Evolutionary conservation across 2,329 filamentous ascomycete genomes (phyloP).

Genomic region (Aulographum hederae): DNA sequence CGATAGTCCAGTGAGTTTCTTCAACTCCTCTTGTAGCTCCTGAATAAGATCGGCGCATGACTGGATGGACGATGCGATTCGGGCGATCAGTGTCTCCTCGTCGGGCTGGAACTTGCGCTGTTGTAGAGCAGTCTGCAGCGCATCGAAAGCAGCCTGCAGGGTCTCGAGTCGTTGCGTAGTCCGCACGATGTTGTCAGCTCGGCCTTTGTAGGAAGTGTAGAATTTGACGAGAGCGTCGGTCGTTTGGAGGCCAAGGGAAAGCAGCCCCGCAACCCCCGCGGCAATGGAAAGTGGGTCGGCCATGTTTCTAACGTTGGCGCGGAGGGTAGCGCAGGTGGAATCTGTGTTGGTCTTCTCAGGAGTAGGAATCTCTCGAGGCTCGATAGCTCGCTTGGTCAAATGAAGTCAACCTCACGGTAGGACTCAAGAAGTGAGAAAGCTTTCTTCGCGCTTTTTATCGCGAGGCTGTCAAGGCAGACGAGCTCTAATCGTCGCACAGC

Average conservation of each 20-base stretch:
- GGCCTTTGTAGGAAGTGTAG: slow-evolving; percentile 14
- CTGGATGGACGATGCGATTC: slow-evolving; percentile 11
- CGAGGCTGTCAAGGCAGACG: not conserved
- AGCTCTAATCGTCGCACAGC: not conserved
- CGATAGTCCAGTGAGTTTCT: slow-evolving; percentile 10
- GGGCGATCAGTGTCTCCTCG: slow-evolving; percentile 9
- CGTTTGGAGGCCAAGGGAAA: slow-evolving; percentile 20
- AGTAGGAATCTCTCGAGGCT: slow-evolving; percentile 1
- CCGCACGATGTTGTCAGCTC: slow-evolving; percentile 11
- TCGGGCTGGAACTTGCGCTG: slow-evolving; percentile 10
- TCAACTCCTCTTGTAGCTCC: slow-evolving; percentile 11
- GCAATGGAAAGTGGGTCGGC: slow-evolving; percentile 12
- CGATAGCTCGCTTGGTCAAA: slow-evolving; percentile 1
- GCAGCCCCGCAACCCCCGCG: slow-evolving; percentile 13
- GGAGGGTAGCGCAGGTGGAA: not conserved
- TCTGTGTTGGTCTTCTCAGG: too few relatives aligned
- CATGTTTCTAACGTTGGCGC: slow-evolving; percentile 7
- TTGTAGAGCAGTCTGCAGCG: slow-evolving; percentile 8
- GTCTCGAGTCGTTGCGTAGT: slow-evolving; percentile 11
- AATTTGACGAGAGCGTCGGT: slow-evolving; percentile 16
- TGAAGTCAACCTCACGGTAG: not conserved
- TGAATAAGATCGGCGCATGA: slow-evolving; percentile 12
- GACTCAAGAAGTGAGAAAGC: not conserved
- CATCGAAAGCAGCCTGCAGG: slow-evolving; percentile 11
- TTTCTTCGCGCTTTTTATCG: not conserved